Base-by-base conservation (phyloP, 305 asterid species). In the Plantago lanceolata region DNA sequence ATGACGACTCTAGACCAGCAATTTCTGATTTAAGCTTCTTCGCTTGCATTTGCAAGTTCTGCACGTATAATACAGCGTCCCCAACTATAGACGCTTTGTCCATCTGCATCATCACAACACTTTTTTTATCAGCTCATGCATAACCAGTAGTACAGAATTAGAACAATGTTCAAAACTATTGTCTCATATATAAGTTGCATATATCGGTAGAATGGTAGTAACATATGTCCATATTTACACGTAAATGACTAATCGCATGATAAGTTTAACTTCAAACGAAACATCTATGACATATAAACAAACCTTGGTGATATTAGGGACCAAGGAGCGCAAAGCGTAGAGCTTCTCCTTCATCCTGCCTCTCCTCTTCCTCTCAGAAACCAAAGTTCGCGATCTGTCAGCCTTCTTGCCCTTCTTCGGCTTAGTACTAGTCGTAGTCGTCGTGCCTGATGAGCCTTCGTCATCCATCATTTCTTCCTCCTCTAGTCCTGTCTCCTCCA, bases 51-150 rank as follows among this genome's bases (percentile, higher is more conserved):
- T 92, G 95, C 73, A 92, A 64, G 3, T 79, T 89, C 80, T 86
- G 90, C 19, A 92, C 76, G 28, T 92, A 89, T 31, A 50, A 48
- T 60, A 82, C 84, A 0, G 96, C 93, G 63, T 92, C 96, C 16
- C 88, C 98, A 8, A 89, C 79, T 31, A 91, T 91, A 6, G 97
- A 91, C 53, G 97, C 97, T 73, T 85, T 88, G 51, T 91, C 96
- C 96, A 91, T 88, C 96, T 91, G 66, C 71, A 80, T 29, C 14
- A 29, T 13, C 33, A 55, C 1, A 33, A 33, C 11, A 33, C 40
- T 31, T 0, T 33, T 31, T 33, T 33, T 33, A 33, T 33, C 11
- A 33, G 40, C 40, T 33, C 40, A 33, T 5, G 8, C 40, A 33
- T 33, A 6, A 8, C 8, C 7, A 31, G 8, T 31, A 5, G 2